These are phyloP conservation scores for Symbiodinium pilosum DNA, from an alignment of 73 alveolate genomes.

Conservation along the genomic window DNA sequence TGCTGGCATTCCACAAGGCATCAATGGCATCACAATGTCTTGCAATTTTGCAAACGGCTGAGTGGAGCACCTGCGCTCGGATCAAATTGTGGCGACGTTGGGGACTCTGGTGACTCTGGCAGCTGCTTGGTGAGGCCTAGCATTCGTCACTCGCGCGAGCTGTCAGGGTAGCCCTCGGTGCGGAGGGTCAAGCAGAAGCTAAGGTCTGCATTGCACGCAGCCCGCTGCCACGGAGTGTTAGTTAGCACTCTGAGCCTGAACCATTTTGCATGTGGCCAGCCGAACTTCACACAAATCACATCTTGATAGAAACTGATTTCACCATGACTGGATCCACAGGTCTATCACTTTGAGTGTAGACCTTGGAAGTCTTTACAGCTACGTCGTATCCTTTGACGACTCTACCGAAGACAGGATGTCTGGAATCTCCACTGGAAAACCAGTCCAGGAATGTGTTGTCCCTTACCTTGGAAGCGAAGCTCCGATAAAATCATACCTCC, in stretches of 20 bases:
- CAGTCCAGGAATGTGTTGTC: slow-evolving; percentile 87
- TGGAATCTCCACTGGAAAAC: slow-evolving; percentile 73
- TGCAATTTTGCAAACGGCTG: too few relatives aligned
- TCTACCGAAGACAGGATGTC: slow-evolving; percentile 69
- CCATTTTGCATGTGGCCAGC: too few relatives aligned
- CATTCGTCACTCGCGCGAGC: background rate
- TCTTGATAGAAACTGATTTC: slow-evolving; percentile 37
- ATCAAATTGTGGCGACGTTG: background rate
- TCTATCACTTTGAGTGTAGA: slow-evolving; percentile 20
- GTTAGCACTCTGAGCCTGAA: too few relatives aligned
- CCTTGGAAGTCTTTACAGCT: slow-evolving; percentile 78
- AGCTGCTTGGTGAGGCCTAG: slow-evolving; percentile 1
- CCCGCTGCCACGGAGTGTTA: too few relatives aligned
- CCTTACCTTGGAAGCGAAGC: slow-evolving; percentile 12
- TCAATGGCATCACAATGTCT: too few relatives aligned
- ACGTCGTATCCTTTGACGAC: slow-evolving; percentile 61
- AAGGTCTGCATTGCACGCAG: too few relatives aligned
- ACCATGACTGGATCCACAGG: slow-evolving; percentile 72
- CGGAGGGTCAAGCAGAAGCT: too few relatives aligned
- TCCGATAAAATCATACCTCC: too few relatives aligned
- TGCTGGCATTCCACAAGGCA: too few relatives aligned
- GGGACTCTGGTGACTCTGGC: background rate
- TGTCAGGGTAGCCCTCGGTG: too few relatives aligned
- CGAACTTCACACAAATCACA: background rate
- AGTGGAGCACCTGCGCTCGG: slow-evolving; percentile 13